phyloP scores from a whole-genome alignment of 2,329 filamentous ascomycete genomes.

The Fusarium siculi region DNA sequence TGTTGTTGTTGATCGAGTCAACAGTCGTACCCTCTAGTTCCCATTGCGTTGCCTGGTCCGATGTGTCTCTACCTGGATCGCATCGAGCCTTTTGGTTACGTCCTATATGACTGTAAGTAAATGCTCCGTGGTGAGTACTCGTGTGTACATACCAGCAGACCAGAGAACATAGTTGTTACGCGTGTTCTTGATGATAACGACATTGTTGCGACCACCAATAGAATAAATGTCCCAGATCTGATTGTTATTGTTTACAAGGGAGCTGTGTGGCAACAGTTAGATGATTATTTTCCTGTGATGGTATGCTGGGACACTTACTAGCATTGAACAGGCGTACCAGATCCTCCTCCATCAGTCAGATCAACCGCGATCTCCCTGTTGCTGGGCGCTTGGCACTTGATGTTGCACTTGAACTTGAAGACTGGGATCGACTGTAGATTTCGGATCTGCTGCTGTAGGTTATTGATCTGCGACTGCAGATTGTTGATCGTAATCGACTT shows the following conservation, averaged over 20 bases:
- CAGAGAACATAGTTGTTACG: neutral
- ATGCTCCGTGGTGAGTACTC: rapidly evolving
- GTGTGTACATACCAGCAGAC: neutral
- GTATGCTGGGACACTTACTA: neutral
- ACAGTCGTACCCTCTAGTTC: neutral
- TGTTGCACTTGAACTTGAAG: neutral
- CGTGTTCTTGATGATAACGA: neutral
- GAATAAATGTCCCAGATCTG: neutral
- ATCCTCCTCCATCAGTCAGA: neutral
- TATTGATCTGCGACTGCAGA: neutral
- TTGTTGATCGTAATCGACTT: neutral
- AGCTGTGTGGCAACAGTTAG: neutral
- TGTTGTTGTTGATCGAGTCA: neutral
- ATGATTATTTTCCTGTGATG: too few relatives aligned
- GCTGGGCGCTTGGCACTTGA: neutral
- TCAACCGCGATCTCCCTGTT: neutral
- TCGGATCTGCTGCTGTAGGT: neutral
- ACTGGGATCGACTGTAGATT: neutral
- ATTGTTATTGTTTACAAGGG: neutral
- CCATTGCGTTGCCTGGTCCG: neutral
- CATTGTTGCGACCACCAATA: neutral
- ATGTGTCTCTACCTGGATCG: neutral
- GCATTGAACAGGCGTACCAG: neutral
- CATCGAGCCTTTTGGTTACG: neutral
- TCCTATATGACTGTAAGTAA: neutral